Evolutionary conservation across 805 yeast genomes (phyloP).

Genomic region (Suhomyces faveliae): DNA sequence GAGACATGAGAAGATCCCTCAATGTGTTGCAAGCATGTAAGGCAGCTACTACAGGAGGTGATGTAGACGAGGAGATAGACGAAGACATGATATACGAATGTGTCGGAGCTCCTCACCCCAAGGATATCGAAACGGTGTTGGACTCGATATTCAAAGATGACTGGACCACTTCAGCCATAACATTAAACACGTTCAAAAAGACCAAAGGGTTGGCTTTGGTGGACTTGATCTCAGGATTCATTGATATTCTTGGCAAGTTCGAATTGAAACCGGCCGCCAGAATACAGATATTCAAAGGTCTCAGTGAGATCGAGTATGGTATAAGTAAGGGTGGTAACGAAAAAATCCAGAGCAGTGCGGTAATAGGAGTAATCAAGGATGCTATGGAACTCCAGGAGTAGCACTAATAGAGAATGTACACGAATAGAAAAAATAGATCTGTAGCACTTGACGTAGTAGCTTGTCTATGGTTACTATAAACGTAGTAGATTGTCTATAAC

Average conservation of each 20-base stretch:
- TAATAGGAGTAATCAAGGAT: constrained; percentile 78
- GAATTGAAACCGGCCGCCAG: constrained; percentile 65
- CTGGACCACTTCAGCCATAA: constrained; percentile 74
- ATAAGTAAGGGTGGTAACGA: constrained; percentile 92
- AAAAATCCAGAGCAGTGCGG: constrained; percentile 84
- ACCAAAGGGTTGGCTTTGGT: constrained; percentile 85
- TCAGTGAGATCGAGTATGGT: constrained; percentile 88
- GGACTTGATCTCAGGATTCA: constrained; percentile 76
- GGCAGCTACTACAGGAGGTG: constrained; percentile 54
- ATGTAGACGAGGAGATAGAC: constrained; percentile 52
- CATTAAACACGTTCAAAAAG: constrained; percentile 63
- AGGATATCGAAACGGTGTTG: constrained; percentile 71
- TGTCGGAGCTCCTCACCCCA: constrained; percentile 93
- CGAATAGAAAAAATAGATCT: background rate
- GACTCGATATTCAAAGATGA: constrained; percentile 81
- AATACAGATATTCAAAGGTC: constrained; percentile 60
- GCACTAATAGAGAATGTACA: background rate
- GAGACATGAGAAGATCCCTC: constrained; percentile 95
- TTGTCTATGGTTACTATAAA: no score
- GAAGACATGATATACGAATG: constrained; percentile 85
- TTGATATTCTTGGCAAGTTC: constrained; percentile 65
- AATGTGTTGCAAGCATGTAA: constrained; percentile 93
- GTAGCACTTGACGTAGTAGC: no score
- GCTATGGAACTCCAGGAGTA: constrained; percentile 45
- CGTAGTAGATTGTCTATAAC: no score